A percentile compares a stretch with the other conserved stretches of the same genome.
Evolutionary conservation across 2,329 filamentous ascomycete species (phyloP).

Genomic region (Balansia obtecta): DNA sequence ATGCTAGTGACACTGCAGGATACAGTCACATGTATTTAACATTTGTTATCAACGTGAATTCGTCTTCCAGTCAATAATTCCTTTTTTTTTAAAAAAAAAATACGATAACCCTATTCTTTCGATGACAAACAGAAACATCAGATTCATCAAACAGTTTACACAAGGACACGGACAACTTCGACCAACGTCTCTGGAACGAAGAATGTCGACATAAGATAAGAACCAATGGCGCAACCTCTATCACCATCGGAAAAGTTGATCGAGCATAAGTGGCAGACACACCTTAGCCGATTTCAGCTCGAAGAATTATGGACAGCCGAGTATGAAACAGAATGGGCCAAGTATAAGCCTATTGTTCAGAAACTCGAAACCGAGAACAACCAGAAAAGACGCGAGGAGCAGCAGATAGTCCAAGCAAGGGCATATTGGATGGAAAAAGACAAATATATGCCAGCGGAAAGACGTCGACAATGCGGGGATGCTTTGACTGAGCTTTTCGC

Average conservation of each 20-base stretch:
- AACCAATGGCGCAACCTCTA: no score
- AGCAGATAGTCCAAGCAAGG: background rate
- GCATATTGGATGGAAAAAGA: background rate
- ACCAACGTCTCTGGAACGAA: no score
- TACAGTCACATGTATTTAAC: no score
- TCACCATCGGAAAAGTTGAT: background rate
- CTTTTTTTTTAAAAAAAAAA: no score
- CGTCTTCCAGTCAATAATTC: no score
- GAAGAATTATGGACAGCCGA: background rate
- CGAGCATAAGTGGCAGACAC: background rate
- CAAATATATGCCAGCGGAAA: background rate
- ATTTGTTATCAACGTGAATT: no score
- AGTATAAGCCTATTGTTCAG: conserved; percentile 1
- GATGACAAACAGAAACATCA: no score
- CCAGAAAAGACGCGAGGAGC: background rate
- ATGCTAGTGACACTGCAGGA: no score
- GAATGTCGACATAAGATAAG: no score
- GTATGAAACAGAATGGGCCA: conserved; percentile 4
- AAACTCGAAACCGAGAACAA: background rate
- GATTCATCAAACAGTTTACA: no score
- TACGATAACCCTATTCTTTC: no score
- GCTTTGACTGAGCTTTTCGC: background rate
- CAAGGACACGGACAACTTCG: no score
- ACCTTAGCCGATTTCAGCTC: background rate
- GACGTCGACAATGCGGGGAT: background rate